Base-by-base conservation (phyloP, 2,329 filamentous ascomycete genomes). In the Bisporella sp. region DNA sequence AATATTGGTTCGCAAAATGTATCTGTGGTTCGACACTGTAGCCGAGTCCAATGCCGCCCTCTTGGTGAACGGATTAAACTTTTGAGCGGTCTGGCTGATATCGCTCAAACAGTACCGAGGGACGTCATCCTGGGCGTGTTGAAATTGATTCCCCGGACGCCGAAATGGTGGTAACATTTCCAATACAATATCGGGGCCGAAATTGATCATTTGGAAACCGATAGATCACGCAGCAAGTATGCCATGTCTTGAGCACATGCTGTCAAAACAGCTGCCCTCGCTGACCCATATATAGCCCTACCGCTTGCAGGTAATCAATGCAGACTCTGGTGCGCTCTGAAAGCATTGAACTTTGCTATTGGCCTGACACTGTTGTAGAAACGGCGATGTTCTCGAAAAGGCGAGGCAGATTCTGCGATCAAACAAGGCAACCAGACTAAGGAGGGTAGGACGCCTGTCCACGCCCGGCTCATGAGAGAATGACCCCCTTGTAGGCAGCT, bases 371-470 rank as follows among this genome's bases (percentile, higher is more conserved):
- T 28, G 30, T 13, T 9, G 12, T 6, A 33, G 21, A n/a, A 46
- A 28, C 31, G 21, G 21, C 21, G 21, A 21, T 21, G 21, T 21
- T 3, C 21, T 21, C 21, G 21, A 21, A 21, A 21, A 21, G 21
- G 21, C 21, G 21, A 21, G 21, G 21, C 21, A 21, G 21, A 21
- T 21, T 21, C 21, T 21, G 21, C 21, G 21, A 21, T 21, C 21
- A 21, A 21, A 21, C 21, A 37, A 47, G 45, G 45, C 45, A 41
- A 47, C 35, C 33, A 47, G 29, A 28, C 45, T 47, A 47, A 11
- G 28, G 21, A 41, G 37, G 13, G 31, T 11, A 40, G 33, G 12
- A 41, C 45, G 45, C 37, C 44, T 33, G 44, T 28, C 30, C 30
- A 35, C 28, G 28, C 6, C 37, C 31, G 35, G 45, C 12, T 7